A percentile compares a stretch with the other conserved stretches of the same genome.
Evolutionary conservation across 495 filamentous ascomycete genomes (phyloP).

Genomic region (Entonaema liquescens): DNA sequence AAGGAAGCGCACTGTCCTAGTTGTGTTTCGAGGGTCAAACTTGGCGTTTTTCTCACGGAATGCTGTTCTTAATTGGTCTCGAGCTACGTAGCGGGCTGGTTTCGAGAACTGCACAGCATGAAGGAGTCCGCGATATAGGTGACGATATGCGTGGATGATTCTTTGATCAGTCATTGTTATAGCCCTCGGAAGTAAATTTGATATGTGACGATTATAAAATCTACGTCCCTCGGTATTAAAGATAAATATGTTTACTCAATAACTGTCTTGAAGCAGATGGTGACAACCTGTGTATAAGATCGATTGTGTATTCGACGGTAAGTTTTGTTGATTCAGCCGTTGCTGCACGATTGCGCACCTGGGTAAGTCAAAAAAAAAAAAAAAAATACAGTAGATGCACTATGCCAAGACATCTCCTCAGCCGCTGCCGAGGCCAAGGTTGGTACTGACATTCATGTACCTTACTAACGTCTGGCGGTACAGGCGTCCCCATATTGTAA

Average conservation of each 20-base stretch:
- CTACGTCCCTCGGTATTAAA: not conserved
- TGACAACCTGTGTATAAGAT: not conserved
- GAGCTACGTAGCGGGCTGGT: constrained; percentile 74
- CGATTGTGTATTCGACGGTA: not conserved
- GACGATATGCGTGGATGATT: constrained; percentile 79
- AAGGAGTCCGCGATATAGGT: constrained; percentile 75
- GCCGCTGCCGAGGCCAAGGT: constrained; percentile 26
- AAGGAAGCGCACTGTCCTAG: constrained; percentile 81
- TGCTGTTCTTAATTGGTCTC: constrained; percentile 68
- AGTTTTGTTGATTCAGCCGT: not conserved
- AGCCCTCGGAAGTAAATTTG: not conserved
- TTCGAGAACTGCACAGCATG: constrained; percentile 82
- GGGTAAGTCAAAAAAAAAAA: not conserved
- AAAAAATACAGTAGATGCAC: constrained; percentile 14
- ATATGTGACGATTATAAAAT: not conserved
- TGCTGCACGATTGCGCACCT: not conserved
- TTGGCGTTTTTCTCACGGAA: constrained; percentile 70
- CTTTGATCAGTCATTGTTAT: constrained; percentile 47
- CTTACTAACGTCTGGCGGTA: not conserved
- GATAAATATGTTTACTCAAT: not conserved
- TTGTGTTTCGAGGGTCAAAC: constrained; percentile 68
- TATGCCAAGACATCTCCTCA: constrained; percentile 18
- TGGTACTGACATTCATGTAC: constrained; percentile 1
- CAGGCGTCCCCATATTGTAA: not conserved
- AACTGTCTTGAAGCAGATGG: too few species aligned